phyloP scores from a whole-genome alignment of 2,329 filamentous ascomycete genomes.

The Colletotrichum navitas region DNA sequence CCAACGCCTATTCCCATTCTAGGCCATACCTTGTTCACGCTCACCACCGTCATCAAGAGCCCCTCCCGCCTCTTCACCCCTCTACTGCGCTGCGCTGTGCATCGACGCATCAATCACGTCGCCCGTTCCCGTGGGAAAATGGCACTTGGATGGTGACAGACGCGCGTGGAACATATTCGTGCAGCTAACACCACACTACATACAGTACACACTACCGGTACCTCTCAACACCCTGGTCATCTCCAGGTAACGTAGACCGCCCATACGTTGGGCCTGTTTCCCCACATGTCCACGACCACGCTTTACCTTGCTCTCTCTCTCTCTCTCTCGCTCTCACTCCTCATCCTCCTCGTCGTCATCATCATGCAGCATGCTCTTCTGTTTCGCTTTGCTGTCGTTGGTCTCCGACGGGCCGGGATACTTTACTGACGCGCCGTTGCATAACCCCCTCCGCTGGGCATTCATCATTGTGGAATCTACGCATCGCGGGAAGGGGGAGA shows the following conservation, averaged over 20 bases:
- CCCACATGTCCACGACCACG: constrained; percentile 16
- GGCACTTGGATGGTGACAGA: constrained; percentile 24
- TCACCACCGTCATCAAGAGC: constrained; percentile 14
- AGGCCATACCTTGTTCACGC: constrained; percentile 8
- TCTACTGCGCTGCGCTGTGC: background rate
- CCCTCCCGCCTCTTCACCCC: background rate
- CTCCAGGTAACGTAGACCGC: background rate
- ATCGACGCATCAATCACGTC: constrained; percentile 3
- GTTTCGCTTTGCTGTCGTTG: constrained; percentile 3
- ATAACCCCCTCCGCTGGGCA: constrained; percentile 35
- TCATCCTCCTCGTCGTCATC: constrained; percentile 1
- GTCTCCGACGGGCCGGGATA: constrained; percentile 6
- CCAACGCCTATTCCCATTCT: constrained; percentile 16
- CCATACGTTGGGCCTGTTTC: constrained; percentile 19
- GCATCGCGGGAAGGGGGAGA: background rate
- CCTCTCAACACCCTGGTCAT: constrained; percentile 9
- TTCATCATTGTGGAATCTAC: constrained; percentile 39
- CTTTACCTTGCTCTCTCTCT: constrained; percentile 8
- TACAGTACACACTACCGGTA: too few relatives aligned
- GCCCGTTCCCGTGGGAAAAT: constrained; percentile 22
- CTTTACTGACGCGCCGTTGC: constrained; percentile 13
- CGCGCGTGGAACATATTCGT: constrained; percentile 35
- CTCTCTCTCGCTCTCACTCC: background rate
- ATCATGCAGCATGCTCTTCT: constrained; percentile 19
- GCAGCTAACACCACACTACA: background rate